A percentile compares a stretch with the other conserved stretches of the same genome.
Conservation (phyloP, 257 asterid genomes). For the Salvia splendens region DNA sequence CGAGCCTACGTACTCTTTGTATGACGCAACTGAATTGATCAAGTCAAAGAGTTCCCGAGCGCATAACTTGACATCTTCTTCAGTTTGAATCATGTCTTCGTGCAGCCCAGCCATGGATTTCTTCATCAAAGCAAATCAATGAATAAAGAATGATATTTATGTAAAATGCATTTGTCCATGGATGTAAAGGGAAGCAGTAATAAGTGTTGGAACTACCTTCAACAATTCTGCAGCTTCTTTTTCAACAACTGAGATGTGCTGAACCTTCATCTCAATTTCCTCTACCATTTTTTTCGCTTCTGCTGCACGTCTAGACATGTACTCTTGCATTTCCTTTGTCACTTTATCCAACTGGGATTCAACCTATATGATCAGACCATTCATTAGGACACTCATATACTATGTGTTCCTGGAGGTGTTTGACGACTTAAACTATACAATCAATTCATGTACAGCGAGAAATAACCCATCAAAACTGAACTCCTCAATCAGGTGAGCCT, state of each 20-base stretch:
- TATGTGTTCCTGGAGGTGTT: background rate
- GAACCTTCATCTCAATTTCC: slow-evolving; percentile 57
- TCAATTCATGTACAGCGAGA: background rate
- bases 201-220: slow-evolving; percentile 44
- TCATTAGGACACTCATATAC: slow-evolving; percentile 22
- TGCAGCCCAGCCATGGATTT: slow-evolving; percentile 59
- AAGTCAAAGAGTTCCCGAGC: slow-evolving; percentile 61
- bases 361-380: slow-evolving; percentile 45
- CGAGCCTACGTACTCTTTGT: slow-evolving; percentile 63
- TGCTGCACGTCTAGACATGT: slow-evolving; percentile 54
- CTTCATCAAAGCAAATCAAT: slow-evolving; percentile 44
- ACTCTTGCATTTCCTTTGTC: slow-evolving; percentile 58
- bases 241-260: slow-evolving; percentile 51
- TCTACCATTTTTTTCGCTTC: slow-evolving; percentile 70
- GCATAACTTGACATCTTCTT: slow-evolving; percentile 59
- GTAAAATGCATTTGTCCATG: background rate
- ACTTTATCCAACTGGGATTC: slow-evolving; percentile 53
- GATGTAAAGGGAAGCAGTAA: background rate
- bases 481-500: slow-evolving; percentile 1
- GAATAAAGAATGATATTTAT: slow-evolving; percentile 6
- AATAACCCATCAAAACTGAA: background rate
- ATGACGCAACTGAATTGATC: slow-evolving; percentile 66
- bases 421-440: background rate
- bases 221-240: slow-evolving; percentile 66
- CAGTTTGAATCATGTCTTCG: slow-evolving; percentile 46